Percentiles rank a stretch among this genome's conserved stretches.
Conservation (phyloP, 805 yeast species). For the Sungouiella blattae region DNA sequence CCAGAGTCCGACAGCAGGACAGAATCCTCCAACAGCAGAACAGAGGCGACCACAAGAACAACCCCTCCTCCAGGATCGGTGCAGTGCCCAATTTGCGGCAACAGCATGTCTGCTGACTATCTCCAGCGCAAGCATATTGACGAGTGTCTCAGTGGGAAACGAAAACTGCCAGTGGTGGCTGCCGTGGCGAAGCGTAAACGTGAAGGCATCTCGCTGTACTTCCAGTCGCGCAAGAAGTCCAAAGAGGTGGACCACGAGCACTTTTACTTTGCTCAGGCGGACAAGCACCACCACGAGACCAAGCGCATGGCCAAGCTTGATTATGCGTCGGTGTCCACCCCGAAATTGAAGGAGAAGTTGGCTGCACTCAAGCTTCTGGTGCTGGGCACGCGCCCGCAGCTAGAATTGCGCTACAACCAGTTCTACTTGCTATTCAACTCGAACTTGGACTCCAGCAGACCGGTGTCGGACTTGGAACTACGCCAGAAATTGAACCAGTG, state of each 20-base stretch:
- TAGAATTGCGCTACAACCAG: constrained; percentile 73
- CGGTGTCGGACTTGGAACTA: constrained; percentile 54
- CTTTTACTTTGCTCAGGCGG: constrained; percentile 30
- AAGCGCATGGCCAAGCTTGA: constrained; percentile 61
- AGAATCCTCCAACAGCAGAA: neutral
- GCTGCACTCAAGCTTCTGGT: constrained; percentile 52
- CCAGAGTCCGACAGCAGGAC: neutral
- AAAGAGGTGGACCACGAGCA: constrained; percentile 19
- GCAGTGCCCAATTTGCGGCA: constrained; percentile 66
- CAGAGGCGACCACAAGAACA: constrained; percentile 9
- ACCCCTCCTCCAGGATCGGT: too few relatives aligned
- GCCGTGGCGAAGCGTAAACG: constrained; percentile 8
- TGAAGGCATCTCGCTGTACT: constrained; percentile 29
- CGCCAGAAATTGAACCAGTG: constrained; percentile 58
- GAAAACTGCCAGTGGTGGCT: too few relatives aligned
- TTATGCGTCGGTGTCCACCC: constrained; percentile 53
- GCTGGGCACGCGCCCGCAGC: constrained; percentile 56
- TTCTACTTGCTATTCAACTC: constrained; percentile 78
- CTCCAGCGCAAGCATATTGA: constrained; percentile 63
- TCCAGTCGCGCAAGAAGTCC: constrained; percentile 17
- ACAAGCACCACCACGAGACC: constrained; percentile 22
- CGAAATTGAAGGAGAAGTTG: constrained; percentile 61
- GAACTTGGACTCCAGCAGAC: constrained; percentile 68
- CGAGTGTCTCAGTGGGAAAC: constrained; percentile 46
- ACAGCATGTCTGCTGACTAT: constrained; percentile 49